phyloP scores from a whole-genome alignment of 1,284 basidiomycete species.

The Rhodotorula sp. region DNA sequence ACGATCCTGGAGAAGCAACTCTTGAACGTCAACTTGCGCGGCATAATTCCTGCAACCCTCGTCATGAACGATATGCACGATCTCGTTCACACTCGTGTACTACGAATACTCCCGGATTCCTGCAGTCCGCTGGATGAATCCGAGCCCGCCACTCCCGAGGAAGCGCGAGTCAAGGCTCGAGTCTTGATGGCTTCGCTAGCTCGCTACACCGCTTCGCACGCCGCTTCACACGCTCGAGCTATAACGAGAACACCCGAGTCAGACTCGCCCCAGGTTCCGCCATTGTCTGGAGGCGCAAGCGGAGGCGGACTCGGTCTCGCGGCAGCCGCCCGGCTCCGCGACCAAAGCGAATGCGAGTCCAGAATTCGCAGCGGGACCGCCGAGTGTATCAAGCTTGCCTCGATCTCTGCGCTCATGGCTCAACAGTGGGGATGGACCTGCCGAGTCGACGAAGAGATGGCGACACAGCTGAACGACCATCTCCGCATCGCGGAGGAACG shows the following conservation, averaged over 20 bases:
- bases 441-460: neutral
- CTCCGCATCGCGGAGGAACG: neutral
- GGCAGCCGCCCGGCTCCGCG: too few species aligned
- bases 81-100: neutral
- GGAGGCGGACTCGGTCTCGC: neutral
- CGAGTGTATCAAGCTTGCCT: neutral
- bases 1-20: neutral
- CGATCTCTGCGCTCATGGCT: neutral
- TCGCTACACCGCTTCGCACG: too few species aligned
- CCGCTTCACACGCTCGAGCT: too few species aligned
- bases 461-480: neutral
- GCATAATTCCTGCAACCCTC: neutral
- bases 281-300: neutral
- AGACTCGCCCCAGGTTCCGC: too few species aligned
- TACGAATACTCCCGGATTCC: neutral
- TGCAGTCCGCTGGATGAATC: neutral
- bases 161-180: neutral
- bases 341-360: neutral
- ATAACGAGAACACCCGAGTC: too few species aligned
- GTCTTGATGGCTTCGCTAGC: too few species aligned
- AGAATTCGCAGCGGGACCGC: neutral
- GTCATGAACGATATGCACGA: slow-evolving; percentile 3
- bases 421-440: neutral
- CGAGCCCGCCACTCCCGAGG: neutral
- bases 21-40: neutral